phyloP scores from a whole-genome alignment of 2,329 filamentous ascomycete genomes.

The Mollisia scopiformis region DNA sequence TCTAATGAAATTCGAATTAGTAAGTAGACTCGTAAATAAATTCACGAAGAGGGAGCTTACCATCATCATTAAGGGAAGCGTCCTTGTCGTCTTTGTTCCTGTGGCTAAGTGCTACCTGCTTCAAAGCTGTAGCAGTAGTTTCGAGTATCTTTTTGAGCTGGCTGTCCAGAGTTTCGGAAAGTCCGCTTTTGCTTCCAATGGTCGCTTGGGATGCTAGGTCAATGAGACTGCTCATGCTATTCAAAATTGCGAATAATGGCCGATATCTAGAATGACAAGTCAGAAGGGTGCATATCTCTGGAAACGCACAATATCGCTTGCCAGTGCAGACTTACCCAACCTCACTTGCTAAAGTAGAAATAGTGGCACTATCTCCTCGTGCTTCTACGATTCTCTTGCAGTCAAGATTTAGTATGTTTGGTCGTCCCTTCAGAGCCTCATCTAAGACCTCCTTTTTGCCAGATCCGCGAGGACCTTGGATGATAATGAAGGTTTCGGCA shows the following conservation, averaged over 20 bases:
- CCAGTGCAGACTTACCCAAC: constrained; percentile 59
- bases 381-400: constrained; percentile 94
- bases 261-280: constrained; percentile 58
- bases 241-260: constrained; percentile 95
- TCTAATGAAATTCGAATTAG: too few relatives aligned
- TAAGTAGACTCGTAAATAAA: too few relatives aligned
- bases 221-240: constrained; percentile 88
- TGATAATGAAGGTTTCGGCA: constrained; percentile 87
- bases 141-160: constrained; percentile 89
- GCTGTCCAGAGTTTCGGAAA: constrained; percentile 88
- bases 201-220: constrained; percentile 93
- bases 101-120: constrained; percentile 71
- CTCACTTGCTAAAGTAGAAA: constrained; percentile 76
- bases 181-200: constrained; percentile 91
- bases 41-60: too few relatives aligned
- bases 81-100: constrained; percentile 77
- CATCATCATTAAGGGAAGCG: constrained; percentile 73
- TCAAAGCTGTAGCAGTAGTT: constrained; percentile 79
- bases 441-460: constrained; percentile 88
- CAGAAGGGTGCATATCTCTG: too few relatives aligned
- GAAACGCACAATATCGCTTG: too few relatives aligned
- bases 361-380: constrained; percentile 83
- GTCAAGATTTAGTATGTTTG: constrained; percentile 83
- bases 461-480: constrained; percentile 89
- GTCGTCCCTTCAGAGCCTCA: constrained; percentile 75